Evolutionary conservation across 2,329 filamentous ascomycete genomes (phyloP).

Genomic region (Fusarium austroafricanum): DNA sequence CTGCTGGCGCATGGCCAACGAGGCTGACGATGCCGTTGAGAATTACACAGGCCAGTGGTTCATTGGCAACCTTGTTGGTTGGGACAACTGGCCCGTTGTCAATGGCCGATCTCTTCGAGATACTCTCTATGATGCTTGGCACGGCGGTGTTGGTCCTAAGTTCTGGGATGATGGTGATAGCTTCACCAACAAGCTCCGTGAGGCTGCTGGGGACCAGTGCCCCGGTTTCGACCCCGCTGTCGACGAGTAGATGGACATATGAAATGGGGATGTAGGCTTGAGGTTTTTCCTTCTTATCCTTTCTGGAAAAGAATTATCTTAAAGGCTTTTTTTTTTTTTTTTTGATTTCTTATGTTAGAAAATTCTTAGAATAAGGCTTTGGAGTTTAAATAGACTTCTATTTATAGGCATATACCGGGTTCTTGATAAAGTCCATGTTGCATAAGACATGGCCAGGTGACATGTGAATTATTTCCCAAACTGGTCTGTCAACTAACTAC

Average conservation of each 20-base stretch:
- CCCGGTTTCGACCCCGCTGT: constrained; percentile 21
- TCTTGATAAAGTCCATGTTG: too few species aligned
- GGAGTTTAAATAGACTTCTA: too few species aligned
- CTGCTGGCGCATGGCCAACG: constrained; percentile 50
- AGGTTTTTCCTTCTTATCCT: not conserved
- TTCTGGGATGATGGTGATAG: constrained; percentile 17
- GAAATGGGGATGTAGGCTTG: not conserved
- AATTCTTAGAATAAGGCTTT: too few species aligned
- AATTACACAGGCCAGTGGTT: constrained; percentile 53
- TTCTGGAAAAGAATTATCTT: not conserved
- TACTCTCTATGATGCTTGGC: constrained; percentile 19
- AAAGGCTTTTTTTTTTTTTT: too few species aligned
- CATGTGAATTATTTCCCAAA: too few species aligned
- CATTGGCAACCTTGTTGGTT: constrained; percentile 41
- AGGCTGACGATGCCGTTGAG: constrained; percentile 45
- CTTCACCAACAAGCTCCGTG: constrained; percentile 18
- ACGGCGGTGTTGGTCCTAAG: constrained; percentile 15
- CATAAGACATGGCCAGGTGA: too few species aligned
- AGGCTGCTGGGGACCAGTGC: constrained; percentile 21
- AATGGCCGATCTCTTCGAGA: constrained; percentile 18
- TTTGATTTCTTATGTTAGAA: too few species aligned
- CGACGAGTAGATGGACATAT: not conserved
- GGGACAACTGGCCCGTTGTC: constrained; percentile 42
- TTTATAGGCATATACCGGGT: too few species aligned
- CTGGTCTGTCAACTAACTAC: too few species aligned